These are phyloP conservation scores for Adansonia digitata DNA, from an alignment of 345 rosid species.

Conservation along the genomic window DNA sequence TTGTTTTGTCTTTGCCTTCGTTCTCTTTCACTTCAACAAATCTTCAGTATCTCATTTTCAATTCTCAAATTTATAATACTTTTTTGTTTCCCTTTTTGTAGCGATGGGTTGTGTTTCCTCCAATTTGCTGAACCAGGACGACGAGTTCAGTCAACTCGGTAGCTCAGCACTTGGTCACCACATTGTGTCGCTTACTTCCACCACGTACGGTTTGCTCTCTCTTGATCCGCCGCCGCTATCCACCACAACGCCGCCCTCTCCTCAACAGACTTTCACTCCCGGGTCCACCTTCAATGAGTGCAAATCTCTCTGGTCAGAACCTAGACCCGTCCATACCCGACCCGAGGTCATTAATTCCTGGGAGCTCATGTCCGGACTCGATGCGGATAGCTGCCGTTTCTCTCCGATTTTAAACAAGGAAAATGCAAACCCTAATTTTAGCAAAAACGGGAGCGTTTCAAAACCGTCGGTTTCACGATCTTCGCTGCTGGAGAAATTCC, in stretches of 20 bases:
- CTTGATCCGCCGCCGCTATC: slow-evolving; percentile 58
- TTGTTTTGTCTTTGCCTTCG: not conserved
- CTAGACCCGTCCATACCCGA: slow-evolving; percentile 33
- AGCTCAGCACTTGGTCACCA: slow-evolving; percentile 72
- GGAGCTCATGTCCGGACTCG: slow-evolving; percentile 93
- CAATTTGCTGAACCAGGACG: slow-evolving; percentile 64
- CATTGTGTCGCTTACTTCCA: slow-evolving; percentile 88
- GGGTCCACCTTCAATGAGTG: slow-evolving; percentile 37
- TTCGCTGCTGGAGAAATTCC: slow-evolving; percentile 25
- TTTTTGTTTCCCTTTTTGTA: not conserved
- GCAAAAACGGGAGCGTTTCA: not conserved
- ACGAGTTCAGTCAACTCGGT: slow-evolving; percentile 68
- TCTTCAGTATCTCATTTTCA: not conserved
- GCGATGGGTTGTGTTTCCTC: slow-evolving; percentile 93
- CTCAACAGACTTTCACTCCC: slow-evolving; percentile 48
- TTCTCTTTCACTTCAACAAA: not conserved
- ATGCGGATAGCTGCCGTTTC: slow-evolving; percentile 79
- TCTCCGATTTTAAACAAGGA: slow-evolving; percentile 48
- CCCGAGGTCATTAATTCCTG: slow-evolving; percentile 78
- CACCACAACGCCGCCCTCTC: slow-evolving; percentile 44
- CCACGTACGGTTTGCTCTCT: slow-evolving; percentile 89
- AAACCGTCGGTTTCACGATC: not conserved
- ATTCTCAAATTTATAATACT: too few species aligned
- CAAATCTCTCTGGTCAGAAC: slow-evolving; percentile 50
- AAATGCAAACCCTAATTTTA: slow-evolving; percentile 42